Evolutionary conservation across 2,329 filamentous ascomycete species (phyloP), one percentile per base, ranked within the genome.

Genomic region (Colletotrichum horii): DNA sequence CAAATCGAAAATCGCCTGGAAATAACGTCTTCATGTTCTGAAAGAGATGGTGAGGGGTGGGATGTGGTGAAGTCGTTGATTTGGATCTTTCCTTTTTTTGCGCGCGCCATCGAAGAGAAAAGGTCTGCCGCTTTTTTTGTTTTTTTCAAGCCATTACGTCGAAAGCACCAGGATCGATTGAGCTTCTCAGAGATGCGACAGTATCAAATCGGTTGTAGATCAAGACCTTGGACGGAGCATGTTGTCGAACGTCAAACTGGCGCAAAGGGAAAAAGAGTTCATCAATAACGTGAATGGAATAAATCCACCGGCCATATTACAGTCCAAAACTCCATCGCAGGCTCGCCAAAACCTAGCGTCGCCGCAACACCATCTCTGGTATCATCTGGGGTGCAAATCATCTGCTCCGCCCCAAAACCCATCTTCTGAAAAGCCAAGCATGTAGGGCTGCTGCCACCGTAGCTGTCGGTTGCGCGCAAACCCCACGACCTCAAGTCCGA

Each of bases 281-380:
- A 24, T 72, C 26, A 56, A 52, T 64, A 48, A 66, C 48, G 61
- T 52, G 22, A 71, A 60, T 28, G 36, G 24, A 74, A 71, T n/a
- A n/a, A 48, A 19, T 48, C 67, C 71, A 71, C 48, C 60, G 34
- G 66, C 67, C 48, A n/a, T 58, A 65, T 74, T 58, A 60, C 66
- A 74, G 43, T 71, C 60, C 71, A 52, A 48, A 74, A 74, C 71
- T 74, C 71, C 71, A 26, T 74, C 60, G 34, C 67, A 70, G 34
- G 30, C 48, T 60, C 52, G 66, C 58, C 71, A 30, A 48, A 65
- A 36, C 43, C 30, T 36, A 14, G 60, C 60, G 48, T 60, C 26
- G 43, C 66, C 58, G 66, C 58, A 65, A 58, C 36, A 66, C 66
- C 69, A 58, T 52, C 58, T 60, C 69, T 64, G 48, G 71, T 58